Evolutionary conservation across 139 green algal species (phyloP), one percentile per base, ranked within the genome.

Genomic region (Pycnococcus provasolii): DNA sequence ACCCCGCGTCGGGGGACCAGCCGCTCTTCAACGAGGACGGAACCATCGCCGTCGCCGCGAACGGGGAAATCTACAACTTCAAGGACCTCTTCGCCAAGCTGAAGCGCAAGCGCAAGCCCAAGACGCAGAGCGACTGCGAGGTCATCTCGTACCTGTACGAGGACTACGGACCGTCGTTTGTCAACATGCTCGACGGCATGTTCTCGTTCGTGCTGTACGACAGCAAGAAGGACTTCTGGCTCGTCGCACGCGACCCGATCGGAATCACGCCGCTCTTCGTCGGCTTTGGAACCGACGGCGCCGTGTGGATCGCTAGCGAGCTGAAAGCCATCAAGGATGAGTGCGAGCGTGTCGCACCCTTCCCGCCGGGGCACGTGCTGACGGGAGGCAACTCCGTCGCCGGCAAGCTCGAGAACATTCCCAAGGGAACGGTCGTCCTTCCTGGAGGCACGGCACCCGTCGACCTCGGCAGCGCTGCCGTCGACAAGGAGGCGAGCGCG

Each of bases 231-330:
- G 77, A 80, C 59, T 72, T 73, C 47, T 90, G 91, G 68, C 84
- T 84, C 43, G 88, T 82, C 42, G 90, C 83, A 1, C 71, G 91
- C 0, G 93, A 99, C 77, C 85, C 88, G 39, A 92, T 99, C 41
- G 93, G 93, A 64, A 91, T 96, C 60, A 92, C 85, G 63, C 84
- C 88, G 43, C 65, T 98, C 66, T 99, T 97, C 83, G 73, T 85
- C 42, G 79, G 68, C 0, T 96, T 89, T 68, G 93, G 93, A 4
- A 59, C 77, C 26, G 80, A 85, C 52, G 93, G 93, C 48, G 81
- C 73, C 46, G 76, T 90, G 1, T 99, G 93, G 93, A 87, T 96
- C 53, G 79, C 89, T n/a, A 87, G 72, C 46, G 93, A 99, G 73
- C 96, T 98, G 88, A 99, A 99, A 26, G 26, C 26, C 26, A 26